These are phyloP conservation scores for Yarrowia porcina DNA, from an alignment of 805 yeast species.

Conservation along the genomic window DNA sequence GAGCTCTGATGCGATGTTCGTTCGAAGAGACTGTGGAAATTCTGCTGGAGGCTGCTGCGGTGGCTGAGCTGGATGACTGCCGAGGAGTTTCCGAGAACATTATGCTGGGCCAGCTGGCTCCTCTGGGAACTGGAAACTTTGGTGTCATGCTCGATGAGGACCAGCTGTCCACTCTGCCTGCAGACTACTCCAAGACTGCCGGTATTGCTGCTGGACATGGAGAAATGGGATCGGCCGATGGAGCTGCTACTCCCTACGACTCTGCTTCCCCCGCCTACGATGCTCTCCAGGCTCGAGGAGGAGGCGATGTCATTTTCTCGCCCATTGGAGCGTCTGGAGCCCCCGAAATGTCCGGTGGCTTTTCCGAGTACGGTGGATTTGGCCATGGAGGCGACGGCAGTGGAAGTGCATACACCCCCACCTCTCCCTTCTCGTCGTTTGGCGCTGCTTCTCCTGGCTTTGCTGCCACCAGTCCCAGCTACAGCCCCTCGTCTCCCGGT, in stretches of 20 bases:
- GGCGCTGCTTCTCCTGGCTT: constrained; percentile 59
- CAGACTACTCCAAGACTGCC: constrained; percentile 41
- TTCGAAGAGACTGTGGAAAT: constrained; percentile 99
- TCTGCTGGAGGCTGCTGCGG: constrained; percentile 94
- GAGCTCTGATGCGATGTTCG: constrained; percentile 98
- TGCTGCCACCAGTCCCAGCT: constrained; percentile 58
- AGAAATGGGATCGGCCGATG: constrained; percentile 54
- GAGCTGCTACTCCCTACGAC: constrained; percentile 91
- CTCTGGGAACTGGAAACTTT: constrained; percentile 97
- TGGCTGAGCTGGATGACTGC: constrained; percentile 97
- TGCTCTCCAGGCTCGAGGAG: constrained; percentile 42
- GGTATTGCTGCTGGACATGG: constrained; percentile 37
- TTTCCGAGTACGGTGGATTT: constrained; percentile 76
- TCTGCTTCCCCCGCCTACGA: constrained; percentile 50
- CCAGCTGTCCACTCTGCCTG: constrained; percentile 64
- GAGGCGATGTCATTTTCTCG: constrained; percentile 72
- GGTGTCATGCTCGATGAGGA: constrained; percentile 93
- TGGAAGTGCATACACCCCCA: constrained; percentile 55
- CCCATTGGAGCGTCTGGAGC: constrained; percentile 88
- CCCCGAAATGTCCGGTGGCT: constrained; percentile 76
- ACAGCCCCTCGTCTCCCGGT: constrained; percentile 64
- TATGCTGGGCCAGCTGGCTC: constrained; percentile 96
- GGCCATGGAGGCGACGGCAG: constrained; percentile 54
- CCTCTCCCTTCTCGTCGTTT: constrained; percentile 66
- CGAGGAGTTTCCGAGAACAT: constrained; percentile 98